Conservation (phyloP, 2,329 filamentous ascomycete genomes). For the Daldinia eschscholtzii region DNA sequence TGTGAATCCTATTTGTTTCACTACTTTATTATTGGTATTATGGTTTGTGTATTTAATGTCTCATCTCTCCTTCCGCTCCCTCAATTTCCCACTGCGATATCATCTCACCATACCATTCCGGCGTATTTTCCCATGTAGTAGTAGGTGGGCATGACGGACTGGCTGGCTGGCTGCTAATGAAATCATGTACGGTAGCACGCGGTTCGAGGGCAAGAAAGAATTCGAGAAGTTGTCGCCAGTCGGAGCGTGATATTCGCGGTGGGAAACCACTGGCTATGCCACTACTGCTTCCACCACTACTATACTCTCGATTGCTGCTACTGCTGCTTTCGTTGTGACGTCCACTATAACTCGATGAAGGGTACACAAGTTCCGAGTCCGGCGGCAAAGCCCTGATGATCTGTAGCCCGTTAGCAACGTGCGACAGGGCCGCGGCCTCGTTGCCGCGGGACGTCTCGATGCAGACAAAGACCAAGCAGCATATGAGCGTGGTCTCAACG, state of each 20-base stretch:
- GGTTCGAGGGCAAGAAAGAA: constrained; percentile 41
- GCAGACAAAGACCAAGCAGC: constrained; percentile 52
- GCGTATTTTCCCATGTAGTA: constrained; percentile 16
- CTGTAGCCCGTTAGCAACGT: constrained; percentile 51
- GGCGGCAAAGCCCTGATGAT: constrained; percentile 50
- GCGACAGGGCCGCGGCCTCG: constrained; percentile 47
- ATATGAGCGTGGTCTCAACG: constrained; percentile 51
- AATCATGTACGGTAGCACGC: constrained; percentile 24
- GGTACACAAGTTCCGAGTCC: constrained; percentile 10
- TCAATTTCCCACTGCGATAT: constrained; percentile 26
- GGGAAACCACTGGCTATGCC: background rate
- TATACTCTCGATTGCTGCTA: background rate
- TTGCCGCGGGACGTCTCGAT: constrained; percentile 51
- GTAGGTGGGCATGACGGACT: constrained; percentile 18
- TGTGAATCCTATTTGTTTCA: background rate
- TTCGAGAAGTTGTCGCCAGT: constrained; percentile 41
- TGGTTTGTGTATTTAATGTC: background rate
- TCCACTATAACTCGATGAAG: background rate
- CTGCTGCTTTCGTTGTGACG: background rate
- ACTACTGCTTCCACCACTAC: background rate
- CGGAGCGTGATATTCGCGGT: constrained; percentile 35
- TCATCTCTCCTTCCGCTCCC: constrained; percentile 13
- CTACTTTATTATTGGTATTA: constrained; percentile 8
- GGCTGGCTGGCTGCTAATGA: constrained; percentile 22
- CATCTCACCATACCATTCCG: constrained; percentile 30